A percentile compares a stretch with the other conserved stretches of the same genome.
Evolutionary conservation across 768 basidiomycete genomes (phyloP).

Genomic region (Heimioporus sp.): DNA sequence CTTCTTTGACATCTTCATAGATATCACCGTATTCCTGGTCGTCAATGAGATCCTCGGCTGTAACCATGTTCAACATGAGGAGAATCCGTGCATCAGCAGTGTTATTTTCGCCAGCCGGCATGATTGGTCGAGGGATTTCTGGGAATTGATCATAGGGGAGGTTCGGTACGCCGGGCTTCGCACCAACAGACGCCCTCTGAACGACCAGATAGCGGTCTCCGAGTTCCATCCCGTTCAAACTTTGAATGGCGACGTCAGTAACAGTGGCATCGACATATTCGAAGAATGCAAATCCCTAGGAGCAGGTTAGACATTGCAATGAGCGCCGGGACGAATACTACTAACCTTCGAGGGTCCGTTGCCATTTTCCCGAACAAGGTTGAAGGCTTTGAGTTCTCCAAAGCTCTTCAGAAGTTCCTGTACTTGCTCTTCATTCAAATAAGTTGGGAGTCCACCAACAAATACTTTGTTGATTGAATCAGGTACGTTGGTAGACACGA

Average conservation of each 20-base stretch:
- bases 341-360: conserved; percentile 84
- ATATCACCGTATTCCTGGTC: conserved; percentile 94
- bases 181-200: conserved; percentile 93
- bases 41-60: conserved; percentile 83
- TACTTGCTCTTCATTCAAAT: conserved; percentile 97
- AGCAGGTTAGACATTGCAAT: neutral
- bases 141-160: conserved; percentile 80
- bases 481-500: conserved; percentile 94
- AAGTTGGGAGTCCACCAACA: conserved; percentile 92
- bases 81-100: conserved; percentile 74
- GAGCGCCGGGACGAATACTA: neutral
- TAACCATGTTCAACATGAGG: conserved; percentile 99
- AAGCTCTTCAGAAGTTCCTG: conserved; percentile 97
- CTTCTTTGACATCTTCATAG: conserved; percentile 91
- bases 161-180: conserved; percentile 66
- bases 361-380: conserved; percentile 92
- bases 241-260: conserved; percentile 95
- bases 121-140: conserved; percentile 82
- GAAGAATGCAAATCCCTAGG: conserved; percentile 97
- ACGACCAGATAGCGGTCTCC: conserved; percentile 95
- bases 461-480: conserved; percentile 99
- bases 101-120: conserved; percentile 75
- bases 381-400: conserved; percentile 97
- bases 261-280: conserved; percentile 90
- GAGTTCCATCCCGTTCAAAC: conserved; percentile 96